Base-by-base conservation (phyloP, 352 stramenopile species). In the Phytophthora vignae region DNA sequence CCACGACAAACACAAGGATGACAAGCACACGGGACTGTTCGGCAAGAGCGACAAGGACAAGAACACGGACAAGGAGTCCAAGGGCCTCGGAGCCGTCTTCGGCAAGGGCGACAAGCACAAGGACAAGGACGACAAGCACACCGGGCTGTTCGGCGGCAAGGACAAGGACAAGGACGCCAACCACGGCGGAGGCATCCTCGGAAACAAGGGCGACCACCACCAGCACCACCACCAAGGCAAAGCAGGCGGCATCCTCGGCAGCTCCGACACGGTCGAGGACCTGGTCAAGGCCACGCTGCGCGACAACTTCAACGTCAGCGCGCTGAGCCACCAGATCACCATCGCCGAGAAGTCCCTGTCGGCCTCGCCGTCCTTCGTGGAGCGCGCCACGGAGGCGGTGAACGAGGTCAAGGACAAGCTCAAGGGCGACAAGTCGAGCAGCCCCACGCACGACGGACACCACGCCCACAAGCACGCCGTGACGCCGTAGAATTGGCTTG, bases 301-400 rank as follows among this genome's bases (percentile, higher is more conserved):
- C 33, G 60, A 76, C 22, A 59, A 66, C 40, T 76, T 76, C 44
- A 71, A 71, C 42, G 21, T 66, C 40, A 64, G 42, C 42, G 33
- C 69, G 3, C 53, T 76, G 36, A 67, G 55, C 31, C 69, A 72
- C 60, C 69, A 76, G 53, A 76, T 76, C 64, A 65, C 56, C 4
- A 31, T 58, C 40, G 38, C 63, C 2, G 69, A 76, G 49, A 72
- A 60, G 21, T 76, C 69, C 0, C 25, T 76, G 50, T 40, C 58
- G 40, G 12, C 52, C 19, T 76, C 57, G 19, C 36, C 55, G n/a
- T 57, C 54, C 19, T 63, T 76, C 14, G 36, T 76, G 27, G 56
- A 76, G 44, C 69, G 63, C 19, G 69, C 69, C 11, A 76, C 72
- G 44, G 62, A 76, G 31, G 52, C 46, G n/a, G 68, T 75, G 29